phyloP scores from a whole-genome alignment of 2,329 filamentous ascomycete species.

The Stemphylium beticola region DNA sequence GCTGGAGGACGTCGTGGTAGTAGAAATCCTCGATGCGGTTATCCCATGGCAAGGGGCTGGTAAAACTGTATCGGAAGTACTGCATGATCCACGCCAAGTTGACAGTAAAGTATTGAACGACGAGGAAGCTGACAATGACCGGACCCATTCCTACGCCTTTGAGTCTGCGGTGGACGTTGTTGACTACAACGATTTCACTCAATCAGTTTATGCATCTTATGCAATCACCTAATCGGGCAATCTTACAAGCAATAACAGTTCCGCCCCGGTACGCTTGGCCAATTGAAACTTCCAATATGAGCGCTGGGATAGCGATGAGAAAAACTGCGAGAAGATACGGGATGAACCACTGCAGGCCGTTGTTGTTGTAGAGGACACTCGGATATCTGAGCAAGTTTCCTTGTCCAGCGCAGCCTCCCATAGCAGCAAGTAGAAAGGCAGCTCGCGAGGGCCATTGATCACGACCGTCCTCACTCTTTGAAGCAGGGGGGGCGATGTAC shows the following conservation, averaged over 20 bases:
- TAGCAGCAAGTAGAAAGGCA: conserved; percentile 63
- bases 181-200: conserved; percentile 22
- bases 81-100: conserved; percentile 66
- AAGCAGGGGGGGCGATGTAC: conserved; percentile 44
- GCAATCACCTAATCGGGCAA: background rate
- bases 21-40: conserved; percentile 61
- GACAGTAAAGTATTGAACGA: conserved; percentile 64
- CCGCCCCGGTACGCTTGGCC: conserved; percentile 63
- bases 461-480: conserved; percentile 51
- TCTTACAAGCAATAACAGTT: conserved; percentile 57
- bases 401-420: conserved; percentile 65
- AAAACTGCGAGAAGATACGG: conserved; percentile 63
- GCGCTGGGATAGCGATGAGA: conserved; percentile 62
- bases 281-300: conserved; percentile 62
- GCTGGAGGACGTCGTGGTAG: conserved; percentile 56
- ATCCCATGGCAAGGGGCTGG: conserved; percentile 62
- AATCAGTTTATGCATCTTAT: background rate
- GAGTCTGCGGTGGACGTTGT: conserved; percentile 59
- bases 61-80: conserved; percentile 64
- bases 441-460: conserved; percentile 64
- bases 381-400: conserved; percentile 65
- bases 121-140: conserved; percentile 58
- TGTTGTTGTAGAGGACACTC: conserved; percentile 65
- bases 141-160: conserved; percentile 62
- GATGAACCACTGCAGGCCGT: conserved; percentile 66